Evolutionary conservation across 2,329 filamentous ascomycete species (phyloP).

Genomic region (Beauveria pseudobassiana): DNA sequence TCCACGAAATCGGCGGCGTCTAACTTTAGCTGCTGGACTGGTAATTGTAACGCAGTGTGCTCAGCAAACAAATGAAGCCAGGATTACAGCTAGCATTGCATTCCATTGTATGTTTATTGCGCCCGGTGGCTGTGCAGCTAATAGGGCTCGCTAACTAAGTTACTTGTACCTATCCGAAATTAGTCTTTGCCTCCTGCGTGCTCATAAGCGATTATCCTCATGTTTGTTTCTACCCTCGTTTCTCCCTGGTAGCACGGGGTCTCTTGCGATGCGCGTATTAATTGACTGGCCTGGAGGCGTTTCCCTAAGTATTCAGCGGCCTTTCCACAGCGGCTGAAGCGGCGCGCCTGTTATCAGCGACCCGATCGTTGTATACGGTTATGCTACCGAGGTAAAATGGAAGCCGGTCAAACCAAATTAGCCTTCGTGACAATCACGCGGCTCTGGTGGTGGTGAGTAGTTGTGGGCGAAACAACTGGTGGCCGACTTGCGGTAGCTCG

Average conservation of each 20-base stretch:
- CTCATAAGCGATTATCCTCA: neutral
- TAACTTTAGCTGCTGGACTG: neutral
- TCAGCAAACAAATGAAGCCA: neutral
- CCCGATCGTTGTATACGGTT: too few relatives aligned
- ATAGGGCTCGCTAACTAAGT: neutral
- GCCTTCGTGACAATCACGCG: too few relatives aligned
- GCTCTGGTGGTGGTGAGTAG: too few relatives aligned
- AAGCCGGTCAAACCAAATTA: too few relatives aligned
- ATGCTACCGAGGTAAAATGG: too few relatives aligned
- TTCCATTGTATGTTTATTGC: neutral
- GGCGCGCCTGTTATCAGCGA: too few relatives aligned
- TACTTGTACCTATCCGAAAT: neutral
- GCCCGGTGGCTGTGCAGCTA: neutral
- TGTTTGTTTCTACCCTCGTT: neutral
- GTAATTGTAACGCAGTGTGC: neutral
- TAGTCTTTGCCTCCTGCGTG: neutral
- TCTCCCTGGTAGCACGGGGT: neutral
- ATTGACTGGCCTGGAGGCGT: too few relatives aligned
- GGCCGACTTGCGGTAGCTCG: too few relatives aligned
- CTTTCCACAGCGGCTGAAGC: too few relatives aligned
- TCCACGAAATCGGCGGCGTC: neutral
- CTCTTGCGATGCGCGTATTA: neutral
- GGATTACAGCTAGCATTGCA: neutral
- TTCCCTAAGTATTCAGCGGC: too few relatives aligned
- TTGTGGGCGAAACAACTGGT: too few relatives aligned